Evolutionary conservation across 306 rosid genomes (phyloP).

Genomic region (Cicer cuneatum): DNA sequence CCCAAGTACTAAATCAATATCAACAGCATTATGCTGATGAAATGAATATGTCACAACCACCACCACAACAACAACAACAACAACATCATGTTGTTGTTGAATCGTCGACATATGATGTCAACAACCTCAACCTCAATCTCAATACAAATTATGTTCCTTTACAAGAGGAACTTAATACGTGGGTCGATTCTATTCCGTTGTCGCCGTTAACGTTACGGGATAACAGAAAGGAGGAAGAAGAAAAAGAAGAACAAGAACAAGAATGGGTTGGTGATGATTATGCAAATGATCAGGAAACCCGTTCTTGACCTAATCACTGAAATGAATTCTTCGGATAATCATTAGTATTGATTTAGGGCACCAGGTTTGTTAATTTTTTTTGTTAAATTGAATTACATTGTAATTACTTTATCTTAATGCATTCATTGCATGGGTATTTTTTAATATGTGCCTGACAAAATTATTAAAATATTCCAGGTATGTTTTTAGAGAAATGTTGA

Average conservation of each 20-base stretch:
- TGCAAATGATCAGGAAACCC: constrained; percentile 44
- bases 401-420: not conserved
- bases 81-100: not conserved
- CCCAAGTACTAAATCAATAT: too few species aligned
- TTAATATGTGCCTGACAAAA: not conserved
- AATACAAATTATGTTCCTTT: not conserved
- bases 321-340: constrained; percentile 37
- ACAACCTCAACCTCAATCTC: too few species aligned
- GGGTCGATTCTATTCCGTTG: not conserved
- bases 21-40: too few species aligned
- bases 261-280: constrained; percentile 4
- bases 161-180: not conserved
- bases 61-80: not conserved
- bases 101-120: too few species aligned
- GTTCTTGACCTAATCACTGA: constrained; percentile 39
- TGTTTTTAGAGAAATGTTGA: too few species aligned
- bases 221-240: constrained; percentile 20
- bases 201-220: constrained; percentile 38
- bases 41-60: too few species aligned
- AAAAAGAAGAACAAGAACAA: not conserved
- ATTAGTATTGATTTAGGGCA: constrained; percentile 16
- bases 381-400: not conserved
- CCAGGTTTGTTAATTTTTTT: constrained; percentile 52
- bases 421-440: not conserved
- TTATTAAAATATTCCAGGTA: not conserved